phyloP scores from a whole-genome alignment of 768 basidiomycete genomes.

The Hypholoma sublateritium region DNA sequence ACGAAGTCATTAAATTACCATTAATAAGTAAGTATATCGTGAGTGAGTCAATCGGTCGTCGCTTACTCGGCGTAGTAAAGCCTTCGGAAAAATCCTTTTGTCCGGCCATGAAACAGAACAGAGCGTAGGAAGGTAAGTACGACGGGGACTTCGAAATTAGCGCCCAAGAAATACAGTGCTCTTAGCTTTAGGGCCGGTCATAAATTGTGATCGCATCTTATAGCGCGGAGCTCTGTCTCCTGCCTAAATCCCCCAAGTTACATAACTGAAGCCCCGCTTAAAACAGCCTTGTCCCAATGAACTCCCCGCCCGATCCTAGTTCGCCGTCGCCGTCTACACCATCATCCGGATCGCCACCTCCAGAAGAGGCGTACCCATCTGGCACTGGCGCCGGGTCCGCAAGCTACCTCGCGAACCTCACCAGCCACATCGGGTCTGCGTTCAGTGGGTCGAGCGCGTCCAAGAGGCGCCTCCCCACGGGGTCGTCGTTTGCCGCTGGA shows the following conservation, averaged over 20 bases:
- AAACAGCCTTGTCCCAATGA: constrained; percentile 25
- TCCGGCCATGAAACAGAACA: too few relatives aligned
- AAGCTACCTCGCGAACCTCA: constrained; percentile 29
- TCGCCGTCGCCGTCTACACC: constrained; percentile 41
- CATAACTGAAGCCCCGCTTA: neutral
- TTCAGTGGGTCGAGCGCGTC: constrained; percentile 33
- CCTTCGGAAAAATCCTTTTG: too few relatives aligned
- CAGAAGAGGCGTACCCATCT: constrained; percentile 34
- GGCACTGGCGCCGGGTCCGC: constrained; percentile 3
- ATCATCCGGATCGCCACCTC: constrained; percentile 42
- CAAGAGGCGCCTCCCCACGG: constrained; percentile 52
- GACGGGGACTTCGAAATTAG: too few relatives aligned
- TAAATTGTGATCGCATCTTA: neutral
- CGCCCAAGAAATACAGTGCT: too few relatives aligned
- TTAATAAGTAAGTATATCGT: too few relatives aligned
- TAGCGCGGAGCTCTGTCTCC: neutral
- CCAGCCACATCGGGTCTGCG: constrained; percentile 33
- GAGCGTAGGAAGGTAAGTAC: too few relatives aligned
- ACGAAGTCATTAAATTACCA: too few relatives aligned
- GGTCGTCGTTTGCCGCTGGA: constrained; percentile 39
- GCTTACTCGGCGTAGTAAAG: too few relatives aligned
- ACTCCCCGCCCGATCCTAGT: constrained; percentile 41
- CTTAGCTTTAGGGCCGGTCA: constrained; percentile 1
- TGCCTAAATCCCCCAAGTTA: too few relatives aligned
- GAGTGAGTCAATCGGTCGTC: too few relatives aligned